These are phyloP conservation scores for Penicillium steckii DNA, from an alignment of 495 filamentous ascomycete species.

Conservation along the genomic window DNA sequence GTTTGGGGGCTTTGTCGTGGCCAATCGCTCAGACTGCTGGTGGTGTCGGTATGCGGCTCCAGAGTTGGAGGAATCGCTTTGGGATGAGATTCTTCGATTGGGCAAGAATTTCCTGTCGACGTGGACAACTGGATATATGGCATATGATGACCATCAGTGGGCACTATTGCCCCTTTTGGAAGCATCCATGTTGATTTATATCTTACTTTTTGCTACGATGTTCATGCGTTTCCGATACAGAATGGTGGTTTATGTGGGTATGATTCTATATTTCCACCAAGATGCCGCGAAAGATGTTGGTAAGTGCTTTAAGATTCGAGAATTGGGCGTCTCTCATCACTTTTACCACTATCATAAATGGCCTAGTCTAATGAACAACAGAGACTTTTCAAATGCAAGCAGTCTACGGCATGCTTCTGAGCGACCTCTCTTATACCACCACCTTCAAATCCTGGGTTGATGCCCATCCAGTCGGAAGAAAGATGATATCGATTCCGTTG, in stretches of 20 bases:
- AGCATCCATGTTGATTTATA: constrained; percentile 62
- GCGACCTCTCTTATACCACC: constrained; percentile 45
- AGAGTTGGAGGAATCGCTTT: constrained; percentile 38
- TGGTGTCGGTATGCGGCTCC: constrained; percentile 61
- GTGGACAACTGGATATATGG: constrained; percentile 60
- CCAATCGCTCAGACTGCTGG: constrained; percentile 56
- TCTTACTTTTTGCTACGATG: constrained; percentile 55
- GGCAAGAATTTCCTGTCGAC: constrained; percentile 53
- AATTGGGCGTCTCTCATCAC: no score
- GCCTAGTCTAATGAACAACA: no score
- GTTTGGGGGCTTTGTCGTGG: constrained; percentile 57
- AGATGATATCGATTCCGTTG: constrained; percentile 59
- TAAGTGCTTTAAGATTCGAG: no score
- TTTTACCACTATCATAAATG: no score
- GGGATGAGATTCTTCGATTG: constrained; percentile 39
- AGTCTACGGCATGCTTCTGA: constrained; percentile 63
- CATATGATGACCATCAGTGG: constrained; percentile 69
- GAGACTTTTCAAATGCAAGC: constrained; percentile 58
- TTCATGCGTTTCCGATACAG: constrained; percentile 57
- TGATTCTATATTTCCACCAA: constrained; percentile 56
- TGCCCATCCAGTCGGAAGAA: constrained; percentile 51
- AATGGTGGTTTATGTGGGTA: constrained; percentile 50
- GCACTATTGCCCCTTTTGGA: constrained; percentile 60
- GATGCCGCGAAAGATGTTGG: constrained; percentile 32
- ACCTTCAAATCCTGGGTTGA: constrained; percentile 17